These are phyloP conservation scores for Aspergillus oerlinghausenensis DNA, from an alignment of 2,329 filamentous ascomycete species.

Conservation along the genomic window DNA sequence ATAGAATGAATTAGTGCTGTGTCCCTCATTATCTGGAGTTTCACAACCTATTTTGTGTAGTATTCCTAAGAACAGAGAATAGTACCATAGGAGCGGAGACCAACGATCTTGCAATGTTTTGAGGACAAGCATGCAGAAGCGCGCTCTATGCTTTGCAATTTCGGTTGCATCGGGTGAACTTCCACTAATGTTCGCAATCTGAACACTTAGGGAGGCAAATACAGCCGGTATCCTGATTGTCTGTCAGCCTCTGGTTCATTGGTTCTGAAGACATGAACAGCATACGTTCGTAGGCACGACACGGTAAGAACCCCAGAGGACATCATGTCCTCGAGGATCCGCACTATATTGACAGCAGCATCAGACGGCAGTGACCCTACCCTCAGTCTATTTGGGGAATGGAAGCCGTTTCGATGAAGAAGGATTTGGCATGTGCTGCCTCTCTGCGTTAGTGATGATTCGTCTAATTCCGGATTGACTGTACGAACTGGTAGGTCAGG, in stretches of 20 bases:
- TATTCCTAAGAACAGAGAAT: constrained; percentile 4
- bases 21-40: not conserved
- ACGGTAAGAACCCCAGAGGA: constrained; percentile 1
- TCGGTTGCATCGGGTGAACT: not conserved
- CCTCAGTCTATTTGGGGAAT: not conserved
- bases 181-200: constrained; percentile 3
- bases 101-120: constrained; percentile 3
- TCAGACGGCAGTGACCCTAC: constrained; percentile 1
- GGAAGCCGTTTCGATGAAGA: constrained; percentile 1
- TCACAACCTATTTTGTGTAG: constrained; percentile 1
- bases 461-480: not conserved
- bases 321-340: constrained; percentile 6
- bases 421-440: not conserved
- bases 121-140: constrained; percentile 7
- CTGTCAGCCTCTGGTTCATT: not conserved
- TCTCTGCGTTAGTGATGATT: not conserved
- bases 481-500: not conserved
- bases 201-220: constrained; percentile 1
- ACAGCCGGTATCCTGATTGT: not conserved
- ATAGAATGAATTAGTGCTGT: not conserved
- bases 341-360: constrained; percentile 5
- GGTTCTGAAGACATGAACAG: not conserved
- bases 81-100: constrained; percentile 3
- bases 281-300: not conserved
- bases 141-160: constrained; percentile 6